Evolutionary conservation across 495 filamentous ascomycete genomes (phyloP).

Genomic region (Hamigera avellanea): DNA sequence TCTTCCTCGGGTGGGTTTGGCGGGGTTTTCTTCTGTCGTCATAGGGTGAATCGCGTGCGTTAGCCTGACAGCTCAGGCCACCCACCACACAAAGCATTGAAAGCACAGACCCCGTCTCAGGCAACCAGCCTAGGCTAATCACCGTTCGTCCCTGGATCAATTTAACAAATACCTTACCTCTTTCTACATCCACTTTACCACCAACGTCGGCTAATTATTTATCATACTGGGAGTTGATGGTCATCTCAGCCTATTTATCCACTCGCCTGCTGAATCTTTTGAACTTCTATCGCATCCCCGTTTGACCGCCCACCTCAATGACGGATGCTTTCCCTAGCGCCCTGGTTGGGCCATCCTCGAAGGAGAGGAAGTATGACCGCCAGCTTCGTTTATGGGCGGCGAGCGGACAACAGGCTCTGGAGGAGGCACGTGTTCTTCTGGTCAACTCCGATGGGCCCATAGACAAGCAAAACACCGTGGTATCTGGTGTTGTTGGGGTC

Average conservation of each 20-base stretch:
- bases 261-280: not conserved
- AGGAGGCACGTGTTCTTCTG: constrained; percentile 78
- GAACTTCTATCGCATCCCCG: not conserved
- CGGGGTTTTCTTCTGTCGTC: no score
- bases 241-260: not conserved
- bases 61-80: no score
- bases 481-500: constrained; percentile 70
- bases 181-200: no score
- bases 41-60: no score
- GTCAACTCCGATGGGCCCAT: constrained; percentile 55
- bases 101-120: no score
- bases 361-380: constrained; percentile 90
- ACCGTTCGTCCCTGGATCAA: no score
- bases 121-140: no score
- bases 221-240: not conserved
- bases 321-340: constrained; percentile 25
- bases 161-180: no score
- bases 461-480: constrained; percentile 26
- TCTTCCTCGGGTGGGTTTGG: no score
- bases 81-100: no score
- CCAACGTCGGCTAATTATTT: no score
- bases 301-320: constrained; percentile 17
- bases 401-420: constrained; percentile 78
- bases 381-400: constrained; percentile 95
- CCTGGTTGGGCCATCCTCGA: constrained; percentile 55